A percentile compares a stretch with the other conserved stretches of the same genome.
These are phyloP conservation scores for Chlorella sp. DNA, from an alignment of 139 green algal species.

Conservation along the genomic window DNA sequence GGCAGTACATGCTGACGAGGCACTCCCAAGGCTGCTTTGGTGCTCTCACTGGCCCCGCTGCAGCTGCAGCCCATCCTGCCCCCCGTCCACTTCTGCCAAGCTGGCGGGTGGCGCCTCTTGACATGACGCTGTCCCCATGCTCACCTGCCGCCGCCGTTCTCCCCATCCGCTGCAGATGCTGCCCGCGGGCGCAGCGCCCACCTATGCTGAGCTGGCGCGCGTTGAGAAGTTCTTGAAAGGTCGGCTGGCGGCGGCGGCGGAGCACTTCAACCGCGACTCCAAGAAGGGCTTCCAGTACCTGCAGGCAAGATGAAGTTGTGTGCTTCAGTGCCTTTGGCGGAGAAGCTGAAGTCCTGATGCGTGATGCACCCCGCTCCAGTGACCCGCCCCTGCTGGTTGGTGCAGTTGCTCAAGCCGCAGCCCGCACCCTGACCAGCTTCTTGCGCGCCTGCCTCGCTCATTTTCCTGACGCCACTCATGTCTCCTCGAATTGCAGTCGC, in stretches of 20 bases:
- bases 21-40: too few species aligned
- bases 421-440: not conserved
- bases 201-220: slow-evolving; percentile 14
- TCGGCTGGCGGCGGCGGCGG: slow-evolving; percentile 80
- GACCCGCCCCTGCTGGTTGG: too few species aligned
- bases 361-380: too few species aligned
- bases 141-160: not conserved
- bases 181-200: not conserved
- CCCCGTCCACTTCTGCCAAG: too few species aligned
- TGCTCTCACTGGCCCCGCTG: too few species aligned
- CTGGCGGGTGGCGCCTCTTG: too few species aligned
- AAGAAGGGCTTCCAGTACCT: slow-evolving; percentile 96
- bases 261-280: slow-evolving; percentile 97
- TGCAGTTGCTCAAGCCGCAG: not conserved
- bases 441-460: not conserved
- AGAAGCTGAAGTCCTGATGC: too few species aligned
- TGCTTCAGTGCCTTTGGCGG: too few species aligned
- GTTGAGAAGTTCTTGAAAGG: slow-evolving; percentile 82
- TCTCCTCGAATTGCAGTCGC: slow-evolving; percentile 54
- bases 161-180: not conserved
- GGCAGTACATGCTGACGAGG: too few species aligned
- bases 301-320: slow-evolving; percentile 52
- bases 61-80: too few species aligned
- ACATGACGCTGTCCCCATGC: too few species aligned
- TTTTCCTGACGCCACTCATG: not conserved